Base-by-base conservation (phyloP, 257 asterid species). In the Cinchona pubescens region DNA sequence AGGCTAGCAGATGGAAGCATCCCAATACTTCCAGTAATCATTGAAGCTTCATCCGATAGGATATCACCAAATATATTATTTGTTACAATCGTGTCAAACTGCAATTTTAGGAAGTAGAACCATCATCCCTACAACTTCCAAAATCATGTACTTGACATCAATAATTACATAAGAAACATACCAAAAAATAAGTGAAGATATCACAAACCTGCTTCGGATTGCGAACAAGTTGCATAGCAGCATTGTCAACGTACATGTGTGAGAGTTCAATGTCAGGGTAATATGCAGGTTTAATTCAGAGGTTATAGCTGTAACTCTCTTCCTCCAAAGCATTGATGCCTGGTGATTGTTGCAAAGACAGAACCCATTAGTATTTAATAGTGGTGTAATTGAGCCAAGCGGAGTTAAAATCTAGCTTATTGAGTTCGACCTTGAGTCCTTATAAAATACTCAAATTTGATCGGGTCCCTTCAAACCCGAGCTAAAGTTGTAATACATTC, bases 241-340 rank as follows among this genome's bases (percentile, higher is more conserved):
- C 99, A 81, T 95, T 92, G 85, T 95, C 99, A 37, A 92, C 97
- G 79, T 91, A 95, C 99, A 95, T 95, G 87, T 95, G 99, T 14
- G 98, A 88, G 77, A 95, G 97, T 76, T 95, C 99, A 78, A 95
- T 85, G 49, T 95, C 99, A 34, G 97, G 96, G 84, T 88, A 95
- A n/a, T n/a, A n/a, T n/a, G n/a, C n/a, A n/a, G n/a, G n/a, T n/a
- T n/a, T n/a, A n/a, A n/a, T 74, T 95, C 97, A 23, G 88, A 84
- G 72, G 97, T 92, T 49, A 95, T 51, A 23, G 76, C 85, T 11
- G 75, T 78, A 56, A 95, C 96, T 83, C 78, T 90, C 83, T 81
- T 92, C 83, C 98, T 90, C 99, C 99, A 95, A 56, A 92, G 87
- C 98, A 91, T 95, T 67, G 99, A 95, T 72, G 97, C 96, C 99